Evolutionary conservation across 306 rosid species (phyloP), one percentile per base, ranked within the genome.

Genomic region (Quercus bicolor): DNA sequence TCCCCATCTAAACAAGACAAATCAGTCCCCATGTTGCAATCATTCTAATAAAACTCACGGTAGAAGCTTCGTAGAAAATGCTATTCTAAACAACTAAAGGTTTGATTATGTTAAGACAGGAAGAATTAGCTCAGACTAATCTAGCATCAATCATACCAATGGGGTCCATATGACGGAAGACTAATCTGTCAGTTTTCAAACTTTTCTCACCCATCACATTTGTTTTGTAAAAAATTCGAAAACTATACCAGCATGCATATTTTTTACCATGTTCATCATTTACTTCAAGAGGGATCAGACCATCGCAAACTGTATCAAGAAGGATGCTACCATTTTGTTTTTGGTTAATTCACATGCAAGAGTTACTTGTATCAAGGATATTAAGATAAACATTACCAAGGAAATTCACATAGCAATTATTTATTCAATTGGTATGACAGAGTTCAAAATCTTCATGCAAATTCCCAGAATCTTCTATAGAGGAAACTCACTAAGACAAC

Each of bases 401-500:
- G 40, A 62, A 28, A 62, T 26, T 62, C 29, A 18, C 10, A 26
- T 2, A 29, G 31, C 7, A 55, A 62, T 28, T 28, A 26, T 62
- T 26, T 62, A 62, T 28, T 62, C n/a, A 62, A 28, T 62, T 5
- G 2, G 21, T 15, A 16, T 6, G 13, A 29, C 16, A 29, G 21
- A 14, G 19, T 28, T 28, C 43, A 62, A 24, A 57, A 5, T 13
- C 18, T 29, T 16, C 43, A 64, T 29, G 43, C 70, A 64, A 28
- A 29, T 64, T 64, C 70, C 6, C 2, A 31, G 40, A 64, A 29
- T 15, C 52, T 64, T 64, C 21, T 64, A 15, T 14, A 28, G 70
- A 31, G 51, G 20, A 55, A 24, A 56, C 91, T 78, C 85, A 93
- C 99, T 24, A 93, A 84, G 55, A 95, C 84, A 83, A 95, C 90